These are phyloP conservation scores for Chamaecyparis obtusa DNA, from an alignment of 75 land plant species.

Conservation along the genomic window DNA sequence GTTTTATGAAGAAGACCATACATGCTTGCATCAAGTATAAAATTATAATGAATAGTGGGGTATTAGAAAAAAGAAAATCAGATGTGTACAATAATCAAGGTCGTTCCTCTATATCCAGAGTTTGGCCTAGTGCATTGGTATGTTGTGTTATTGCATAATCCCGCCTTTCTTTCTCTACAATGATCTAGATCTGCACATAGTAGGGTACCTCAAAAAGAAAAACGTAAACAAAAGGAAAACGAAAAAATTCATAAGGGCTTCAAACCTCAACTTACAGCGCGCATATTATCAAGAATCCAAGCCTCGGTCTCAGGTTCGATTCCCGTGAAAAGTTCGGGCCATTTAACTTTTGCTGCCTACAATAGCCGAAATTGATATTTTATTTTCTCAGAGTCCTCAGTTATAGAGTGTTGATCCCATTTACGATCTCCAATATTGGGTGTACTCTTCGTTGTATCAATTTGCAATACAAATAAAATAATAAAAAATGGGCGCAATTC, in stretches of 20 bases:
- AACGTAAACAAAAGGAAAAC: not conserved
- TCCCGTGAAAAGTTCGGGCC: slow-evolving; percentile 71
- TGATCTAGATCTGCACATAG: not conserved
- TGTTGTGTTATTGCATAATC: not conserved
- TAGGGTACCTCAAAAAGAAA: not conserved
- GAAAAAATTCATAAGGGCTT: not conserved
- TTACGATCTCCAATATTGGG: not conserved
- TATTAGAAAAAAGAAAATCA: no score
- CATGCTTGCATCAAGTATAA: no score
- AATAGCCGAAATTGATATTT: slow-evolving; percentile 6
- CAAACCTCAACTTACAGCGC: slow-evolving; percentile 39
- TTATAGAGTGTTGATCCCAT: not conserved
- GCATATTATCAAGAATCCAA: slow-evolving; percentile 96
- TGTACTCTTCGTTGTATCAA: not conserved
- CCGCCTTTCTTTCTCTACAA: not conserved
- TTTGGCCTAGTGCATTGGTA: not conserved
- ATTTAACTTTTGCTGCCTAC: slow-evolving; percentile 91
- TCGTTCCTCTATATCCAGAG: not conserved
- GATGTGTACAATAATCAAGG: not conserved
- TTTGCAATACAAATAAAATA: not conserved
- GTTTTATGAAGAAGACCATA: no score
- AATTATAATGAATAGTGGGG: no score
- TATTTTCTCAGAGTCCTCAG: not conserved
- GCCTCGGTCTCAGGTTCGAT: slow-evolving; percentile 64
- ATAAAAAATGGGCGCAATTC: not conserved